Evolutionary conservation across 2,329 filamentous ascomycete genomes (phyloP).

Genomic region (Chrysoporthe deuterocubensis): DNA sequence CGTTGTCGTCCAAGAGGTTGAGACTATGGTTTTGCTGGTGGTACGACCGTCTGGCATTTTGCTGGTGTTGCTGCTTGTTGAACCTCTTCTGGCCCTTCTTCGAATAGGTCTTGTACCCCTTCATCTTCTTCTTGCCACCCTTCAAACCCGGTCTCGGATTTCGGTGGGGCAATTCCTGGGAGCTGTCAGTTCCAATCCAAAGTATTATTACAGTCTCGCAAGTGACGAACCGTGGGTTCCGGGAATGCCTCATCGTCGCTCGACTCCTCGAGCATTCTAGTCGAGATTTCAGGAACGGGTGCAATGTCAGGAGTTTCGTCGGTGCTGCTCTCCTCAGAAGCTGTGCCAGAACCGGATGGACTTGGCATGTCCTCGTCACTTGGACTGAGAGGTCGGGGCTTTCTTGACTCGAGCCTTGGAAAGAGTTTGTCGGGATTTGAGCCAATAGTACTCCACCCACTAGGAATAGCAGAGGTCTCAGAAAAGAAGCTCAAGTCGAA

Average conservation of each 20-base stretch:
- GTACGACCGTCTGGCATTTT: conserved; percentile 30
- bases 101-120: conserved; percentile 48
- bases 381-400: conserved; percentile 46
- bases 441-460: conserved; percentile 65
- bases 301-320: conserved; percentile 51
- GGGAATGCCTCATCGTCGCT: conserved; percentile 54
- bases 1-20: conserved; percentile 38
- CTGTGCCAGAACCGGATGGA: conserved; percentile 51
- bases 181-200: conserved; percentile 2
- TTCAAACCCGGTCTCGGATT: conserved; percentile 22
- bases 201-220: conserved; percentile 13
- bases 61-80: conserved; percentile 47
- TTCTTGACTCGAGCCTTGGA: conserved; percentile 54
- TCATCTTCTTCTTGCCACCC: conserved; percentile 53
- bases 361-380: conserved; percentile 54
- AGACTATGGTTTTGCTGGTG: conserved; percentile 34
- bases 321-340: conserved; percentile 57
- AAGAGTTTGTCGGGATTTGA: conserved; percentile 60
- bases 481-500: conserved; percentile 76
- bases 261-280: conserved; percentile 63
- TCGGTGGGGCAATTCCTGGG: conserved; percentile 24
- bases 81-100: conserved; percentile 55
- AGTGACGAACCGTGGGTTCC: conserved; percentile 22
- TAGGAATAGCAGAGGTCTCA: conserved; percentile 65
- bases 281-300: conserved; percentile 41